phyloP scores from a whole-genome alignment of 2,329 filamentous ascomycete genomes.

The Amauroascus niger region DNA sequence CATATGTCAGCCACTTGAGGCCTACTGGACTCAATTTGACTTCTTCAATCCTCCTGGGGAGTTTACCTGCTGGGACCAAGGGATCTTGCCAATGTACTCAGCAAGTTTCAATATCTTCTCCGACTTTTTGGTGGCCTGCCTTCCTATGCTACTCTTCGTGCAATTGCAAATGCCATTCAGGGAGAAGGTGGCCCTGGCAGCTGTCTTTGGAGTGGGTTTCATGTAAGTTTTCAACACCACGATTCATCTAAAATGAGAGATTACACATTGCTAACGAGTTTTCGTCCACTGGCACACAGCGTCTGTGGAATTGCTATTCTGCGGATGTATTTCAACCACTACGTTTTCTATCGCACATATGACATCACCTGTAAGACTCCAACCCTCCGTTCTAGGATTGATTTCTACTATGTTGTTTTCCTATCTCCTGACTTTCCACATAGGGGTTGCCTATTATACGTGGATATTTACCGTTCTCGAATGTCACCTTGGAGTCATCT shows the following conservation, averaged over 20 bases:
- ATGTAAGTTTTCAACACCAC: constrained; percentile 5
- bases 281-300: neutral
- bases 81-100: constrained; percentile 7
- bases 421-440: neutral
- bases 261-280: neutral
- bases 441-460: constrained; percentile 6
- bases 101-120: constrained; percentile 6
- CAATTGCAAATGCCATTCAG: constrained; percentile 11
- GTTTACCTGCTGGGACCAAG: constrained; percentile 5
- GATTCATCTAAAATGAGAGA: neutral
- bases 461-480: constrained; percentile 7
- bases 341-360: constrained; percentile 7
- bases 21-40: constrained; percentile 11
- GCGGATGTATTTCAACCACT: constrained; percentile 3
- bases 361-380: constrained; percentile 9
- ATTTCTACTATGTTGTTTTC: neutral
- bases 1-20: constrained; percentile 5
- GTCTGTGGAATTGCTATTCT: constrained; percentile 6
- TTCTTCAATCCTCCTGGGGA: neutral
- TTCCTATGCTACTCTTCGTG: constrained; percentile 10
- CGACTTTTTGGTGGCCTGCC: constrained; percentile 4
- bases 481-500: constrained; percentile 10
- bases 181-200: constrained; percentile 4
- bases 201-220: constrained; percentile 9
- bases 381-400: neutral